Conservation (phyloP, 495 filamentous ascomycete species). For the Neurospora pannonica region DNA sequence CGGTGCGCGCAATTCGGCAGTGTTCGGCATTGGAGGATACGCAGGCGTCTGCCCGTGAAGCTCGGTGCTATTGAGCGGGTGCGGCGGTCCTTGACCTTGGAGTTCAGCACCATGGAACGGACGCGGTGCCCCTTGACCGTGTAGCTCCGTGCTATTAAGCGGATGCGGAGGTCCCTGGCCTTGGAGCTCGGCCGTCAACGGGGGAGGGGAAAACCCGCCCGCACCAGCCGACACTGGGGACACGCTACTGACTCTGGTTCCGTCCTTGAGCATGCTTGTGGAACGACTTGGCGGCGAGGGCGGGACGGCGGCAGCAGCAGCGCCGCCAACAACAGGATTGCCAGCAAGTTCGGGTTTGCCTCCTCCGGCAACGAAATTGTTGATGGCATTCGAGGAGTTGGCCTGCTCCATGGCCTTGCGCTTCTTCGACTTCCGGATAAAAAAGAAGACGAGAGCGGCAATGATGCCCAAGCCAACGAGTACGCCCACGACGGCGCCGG, state of each 20-base stretch:
- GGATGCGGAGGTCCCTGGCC: slow-evolving; percentile 15
- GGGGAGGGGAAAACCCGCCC: slow-evolving; percentile 12
- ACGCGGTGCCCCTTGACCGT: slow-evolving; percentile 8
- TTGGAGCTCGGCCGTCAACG: slow-evolving; percentile 23
- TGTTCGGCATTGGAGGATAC: slow-evolving; percentile 10
- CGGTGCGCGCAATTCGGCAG: slow-evolving; percentile 10
- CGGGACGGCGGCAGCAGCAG: slow-evolving; percentile 2
- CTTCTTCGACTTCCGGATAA: slow-evolving; percentile 12
- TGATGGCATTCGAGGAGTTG: not conserved
- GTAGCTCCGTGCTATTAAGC: slow-evolving; percentile 20
- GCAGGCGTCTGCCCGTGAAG: slow-evolving; percentile 8
- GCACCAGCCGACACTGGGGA: slow-evolving; percentile 29
- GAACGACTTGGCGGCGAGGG: slow-evolving; percentile 19
- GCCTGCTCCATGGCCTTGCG: slow-evolving; percentile 1
- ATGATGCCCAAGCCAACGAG: slow-evolving; percentile 25
- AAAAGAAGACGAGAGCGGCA: slow-evolving; percentile 25
- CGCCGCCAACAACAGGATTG: slow-evolving; percentile 3
- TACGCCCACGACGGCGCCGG: slow-evolving; percentile 28
- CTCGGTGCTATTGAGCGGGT: slow-evolving; percentile 8
- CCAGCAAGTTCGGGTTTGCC: slow-evolving; percentile 31
- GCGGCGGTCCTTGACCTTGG: slow-evolving; percentile 1
- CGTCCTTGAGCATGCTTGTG: slow-evolving; percentile 19
- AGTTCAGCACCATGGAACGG: not conserved
- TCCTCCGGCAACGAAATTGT: not conserved
- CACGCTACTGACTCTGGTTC: slow-evolving; percentile 19